Conservation (phyloP, 306 rosid genomes). For the Calophaca sinica region DNA sequence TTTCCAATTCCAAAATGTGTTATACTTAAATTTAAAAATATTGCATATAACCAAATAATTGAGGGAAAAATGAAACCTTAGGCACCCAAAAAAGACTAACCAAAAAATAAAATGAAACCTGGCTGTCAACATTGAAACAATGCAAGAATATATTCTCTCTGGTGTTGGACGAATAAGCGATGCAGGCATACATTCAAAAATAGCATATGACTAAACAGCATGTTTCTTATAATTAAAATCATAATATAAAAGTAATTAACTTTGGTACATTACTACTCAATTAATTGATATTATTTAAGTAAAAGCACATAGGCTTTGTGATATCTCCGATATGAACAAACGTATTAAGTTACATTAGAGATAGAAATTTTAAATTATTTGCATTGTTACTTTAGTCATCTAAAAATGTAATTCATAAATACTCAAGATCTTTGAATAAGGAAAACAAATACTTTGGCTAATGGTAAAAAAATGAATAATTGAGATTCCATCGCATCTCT, state of each 20-base stretch:
- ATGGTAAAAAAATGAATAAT: slow-evolving; percentile 35
- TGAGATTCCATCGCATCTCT: slow-evolving; percentile 41
- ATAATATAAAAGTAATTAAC: slow-evolving; percentile 8
- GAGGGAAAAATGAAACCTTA: background rate
- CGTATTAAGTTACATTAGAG: background rate
- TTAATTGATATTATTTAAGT: slow-evolving; percentile 11
- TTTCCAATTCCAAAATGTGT: slow-evolving; percentile 5
- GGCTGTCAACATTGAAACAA: slow-evolving; percentile 46
- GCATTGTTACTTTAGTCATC: slow-evolving; percentile 24
- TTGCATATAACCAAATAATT: background rate
- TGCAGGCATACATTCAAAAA: slow-evolving; percentile 52
- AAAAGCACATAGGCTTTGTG: slow-evolving; percentile 14
- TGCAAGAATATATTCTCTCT: slow-evolving; percentile 53
- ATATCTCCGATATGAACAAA: background rate
- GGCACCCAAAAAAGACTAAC: background rate
- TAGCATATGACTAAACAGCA: slow-evolving; percentile 30
- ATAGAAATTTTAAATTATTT: slow-evolving; percentile 8
- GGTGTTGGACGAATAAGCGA: slow-evolving; percentile 37
- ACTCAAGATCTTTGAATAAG: slow-evolving; percentile 9
- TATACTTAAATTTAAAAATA: slow-evolving; percentile 7
- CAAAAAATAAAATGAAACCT: slow-evolving; percentile 21
- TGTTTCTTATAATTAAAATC: slow-evolving; percentile 29
- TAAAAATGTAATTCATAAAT: slow-evolving; percentile 22
- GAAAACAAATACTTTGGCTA: background rate
- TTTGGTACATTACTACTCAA: background rate